Percentiles rank a stretch among this genome's conserved stretches.
Conservation (phyloP, 2,329 filamentous ascomycete genomes). For the Pyrenophora teres region DNA sequence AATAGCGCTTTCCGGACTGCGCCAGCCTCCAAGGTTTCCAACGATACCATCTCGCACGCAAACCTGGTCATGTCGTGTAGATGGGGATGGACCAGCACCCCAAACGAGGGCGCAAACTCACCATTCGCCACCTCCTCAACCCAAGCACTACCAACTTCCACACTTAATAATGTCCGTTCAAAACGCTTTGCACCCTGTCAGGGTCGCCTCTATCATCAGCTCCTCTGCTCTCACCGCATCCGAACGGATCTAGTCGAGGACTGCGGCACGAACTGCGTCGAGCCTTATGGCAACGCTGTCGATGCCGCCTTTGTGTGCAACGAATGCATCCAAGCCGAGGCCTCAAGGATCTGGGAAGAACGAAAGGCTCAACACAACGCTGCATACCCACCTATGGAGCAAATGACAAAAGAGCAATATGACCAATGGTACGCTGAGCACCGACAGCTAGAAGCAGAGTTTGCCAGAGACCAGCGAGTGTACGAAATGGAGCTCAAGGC, state of each 20-base stretch:
- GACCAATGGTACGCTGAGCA: constrained; percentile 40
- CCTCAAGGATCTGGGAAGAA: constrained; percentile 33
- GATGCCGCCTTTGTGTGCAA: constrained; percentile 38
- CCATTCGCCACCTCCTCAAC: constrained; percentile 9
- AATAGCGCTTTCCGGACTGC: constrained; percentile 30
- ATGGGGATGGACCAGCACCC: constrained; percentile 42
- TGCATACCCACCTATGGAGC: constrained; percentile 31
- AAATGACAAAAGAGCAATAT: constrained; percentile 41
- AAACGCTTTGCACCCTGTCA: constrained; percentile 42
- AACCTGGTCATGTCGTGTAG: constrained; percentile 41
- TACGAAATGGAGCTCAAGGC: constrained; percentile 35
- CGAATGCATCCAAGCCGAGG: constrained; percentile 39
- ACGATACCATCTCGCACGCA: constrained; percentile 41
- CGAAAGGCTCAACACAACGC: constrained; percentile 36
- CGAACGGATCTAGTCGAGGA: constrained; percentile 45
- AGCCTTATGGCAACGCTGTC: constrained; percentile 27
- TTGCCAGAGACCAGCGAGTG: constrained; percentile 28
- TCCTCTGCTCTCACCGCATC: constrained; percentile 43
- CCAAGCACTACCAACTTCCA: constrained; percentile 14
- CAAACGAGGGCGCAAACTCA: constrained; percentile 21
- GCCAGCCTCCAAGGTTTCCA: constrained; percentile 28
- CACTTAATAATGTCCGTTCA: constrained; percentile 28
- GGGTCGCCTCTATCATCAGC: constrained; percentile 44
- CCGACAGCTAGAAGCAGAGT: constrained; percentile 34
- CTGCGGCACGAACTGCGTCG: constrained; percentile 43